Base-by-base conservation (phyloP, 2,329 filamentous ascomycete species). In the Ambrosiella xylebori region DNA sequence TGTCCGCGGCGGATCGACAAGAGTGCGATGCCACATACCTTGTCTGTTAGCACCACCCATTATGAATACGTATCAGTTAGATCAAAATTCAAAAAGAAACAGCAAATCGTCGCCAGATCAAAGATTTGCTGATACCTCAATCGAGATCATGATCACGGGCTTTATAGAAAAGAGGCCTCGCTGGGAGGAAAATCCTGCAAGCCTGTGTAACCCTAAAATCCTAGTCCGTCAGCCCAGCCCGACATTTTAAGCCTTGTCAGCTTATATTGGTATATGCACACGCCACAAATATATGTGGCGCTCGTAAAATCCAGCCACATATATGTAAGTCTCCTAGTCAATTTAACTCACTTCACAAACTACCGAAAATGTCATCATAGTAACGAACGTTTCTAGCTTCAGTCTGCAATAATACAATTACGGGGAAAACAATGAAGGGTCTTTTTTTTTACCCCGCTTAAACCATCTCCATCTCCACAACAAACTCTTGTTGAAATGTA, bases 41-140 rank as follows among this genome's bases (percentile, higher is more conserved):
- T 83, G 80, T 78, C 82, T 79, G 70, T 79, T 78, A 68, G 73
- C 71, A 64, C 82, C 82, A 73, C 82, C 82, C 82, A 85, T 86
- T 63, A 64, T 76, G 64, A 51, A 50, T 57, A 27, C 38, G 39
- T 58, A 38, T 64, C 56, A 45, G 17, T 15, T 50, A n/a, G 37
- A 40, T 36, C 15, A 15, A 13, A 36, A 49, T 5, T 7, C 39
- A 49, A 39, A 39, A 8, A 54, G 41, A 51, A 35, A 44, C 12
- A 36, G 37, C 11, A 27, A 47, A 51, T 17, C 13, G 35, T 53
- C 51, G 51, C 17, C 51, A 53, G 35, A 53, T 9, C 7, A 15
- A 15, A 47, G 17, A 13, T 47, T 7, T 15, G n/a, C 7, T 15
- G n/a, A 47, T 47, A 47, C 3, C 19, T 27, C 19, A 27, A 27